Evolutionary conservation across 2,329 filamentous ascomycete species (phyloP).

Genomic region (Geosmithia flava): DNA sequence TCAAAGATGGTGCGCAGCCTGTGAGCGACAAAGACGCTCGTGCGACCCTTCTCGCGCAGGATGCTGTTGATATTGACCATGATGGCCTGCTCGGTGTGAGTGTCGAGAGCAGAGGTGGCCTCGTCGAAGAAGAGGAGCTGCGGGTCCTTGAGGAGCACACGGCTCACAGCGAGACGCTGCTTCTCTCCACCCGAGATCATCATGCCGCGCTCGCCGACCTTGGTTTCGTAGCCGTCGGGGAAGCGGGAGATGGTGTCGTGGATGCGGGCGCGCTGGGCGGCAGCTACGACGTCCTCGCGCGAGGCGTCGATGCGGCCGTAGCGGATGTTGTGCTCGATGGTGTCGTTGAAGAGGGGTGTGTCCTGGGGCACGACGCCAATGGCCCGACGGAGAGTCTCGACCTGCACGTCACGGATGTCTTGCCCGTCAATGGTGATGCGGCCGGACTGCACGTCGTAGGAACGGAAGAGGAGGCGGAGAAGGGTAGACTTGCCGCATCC

Average conservation of each 20-base stretch:
- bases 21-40: conserved; percentile 92
- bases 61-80: conserved; percentile 91
- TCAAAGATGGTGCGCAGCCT: conserved; percentile 88
- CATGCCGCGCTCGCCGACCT: conserved; percentile 85
- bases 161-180: conserved; percentile 74
- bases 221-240: conserved; percentile 80
- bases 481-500: conserved; percentile 96
- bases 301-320: conserved; percentile 77
- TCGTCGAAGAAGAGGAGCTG: conserved; percentile 90
- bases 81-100: conserved; percentile 82
- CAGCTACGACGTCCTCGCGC: conserved; percentile 59
- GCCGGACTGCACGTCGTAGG: conserved; percentile 78
- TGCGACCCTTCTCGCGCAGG: conserved; percentile 73
- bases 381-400: conserved; percentile 70
- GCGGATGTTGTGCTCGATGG: conserved; percentile 87
- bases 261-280: conserved; percentile 72
- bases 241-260: conserved; percentile 71
- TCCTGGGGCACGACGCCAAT: conserved; percentile 97
- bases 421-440: conserved; percentile 88
- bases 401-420: conserved; percentile 69
- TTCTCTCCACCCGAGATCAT: conserved; percentile 97
- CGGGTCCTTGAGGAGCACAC: conserved; percentile 78
- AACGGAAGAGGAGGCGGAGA: conserved; percentile 81
- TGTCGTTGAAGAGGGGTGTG: conserved; percentile 93
- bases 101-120: conserved; percentile 84